A percentile compares a stretch with the other conserved stretches of the same genome.
Evolutionary conservation across 1,139 yeast species (phyloP).

Genomic region (Candida sojae): DNA sequence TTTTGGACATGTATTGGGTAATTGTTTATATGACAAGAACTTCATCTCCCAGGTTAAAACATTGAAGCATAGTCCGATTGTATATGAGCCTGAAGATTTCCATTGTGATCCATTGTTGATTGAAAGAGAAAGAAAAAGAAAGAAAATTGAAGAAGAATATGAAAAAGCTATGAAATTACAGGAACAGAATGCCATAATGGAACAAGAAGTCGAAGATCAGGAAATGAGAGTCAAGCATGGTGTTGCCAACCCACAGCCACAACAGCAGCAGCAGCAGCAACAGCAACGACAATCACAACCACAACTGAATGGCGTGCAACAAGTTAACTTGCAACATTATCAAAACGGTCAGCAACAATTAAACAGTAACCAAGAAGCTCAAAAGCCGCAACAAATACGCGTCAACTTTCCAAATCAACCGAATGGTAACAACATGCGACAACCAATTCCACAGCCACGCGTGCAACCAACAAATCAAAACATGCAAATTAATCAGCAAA

Average conservation of each 20-base stretch:
- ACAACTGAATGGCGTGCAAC: background rate
- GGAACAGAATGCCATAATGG: background rate
- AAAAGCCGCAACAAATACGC: background rate
- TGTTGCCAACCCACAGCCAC: background rate
- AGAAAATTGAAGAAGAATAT: slow-evolving; percentile 8
- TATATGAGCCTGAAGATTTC: slow-evolving; percentile 49
- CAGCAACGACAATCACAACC: background rate
- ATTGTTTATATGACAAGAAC: slow-evolving; percentile 73
- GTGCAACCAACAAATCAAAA: background rate
- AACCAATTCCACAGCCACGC: background rate
- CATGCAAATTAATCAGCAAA: background rate
- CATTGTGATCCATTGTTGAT: slow-evolving; percentile 40
- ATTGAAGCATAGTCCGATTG: slow-evolving; percentile 54
- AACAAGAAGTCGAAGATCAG: slow-evolving; percentile 1
- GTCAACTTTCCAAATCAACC: background rate
- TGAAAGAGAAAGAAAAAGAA: slow-evolving; percentile 29
- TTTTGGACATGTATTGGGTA: slow-evolving; percentile 79
- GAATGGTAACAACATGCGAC: background rate
- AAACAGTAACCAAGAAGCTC: background rate
- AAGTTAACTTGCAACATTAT: background rate
- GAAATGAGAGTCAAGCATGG: background rate
- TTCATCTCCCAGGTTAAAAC: slow-evolving; percentile 58
- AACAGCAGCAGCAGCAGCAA: background rate
- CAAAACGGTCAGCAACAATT: background rate
- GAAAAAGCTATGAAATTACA: slow-evolving; percentile 6